Conservation (phyloP, 371 early-diverging fungal species). For the Rhizopus stolonifer region DNA sequence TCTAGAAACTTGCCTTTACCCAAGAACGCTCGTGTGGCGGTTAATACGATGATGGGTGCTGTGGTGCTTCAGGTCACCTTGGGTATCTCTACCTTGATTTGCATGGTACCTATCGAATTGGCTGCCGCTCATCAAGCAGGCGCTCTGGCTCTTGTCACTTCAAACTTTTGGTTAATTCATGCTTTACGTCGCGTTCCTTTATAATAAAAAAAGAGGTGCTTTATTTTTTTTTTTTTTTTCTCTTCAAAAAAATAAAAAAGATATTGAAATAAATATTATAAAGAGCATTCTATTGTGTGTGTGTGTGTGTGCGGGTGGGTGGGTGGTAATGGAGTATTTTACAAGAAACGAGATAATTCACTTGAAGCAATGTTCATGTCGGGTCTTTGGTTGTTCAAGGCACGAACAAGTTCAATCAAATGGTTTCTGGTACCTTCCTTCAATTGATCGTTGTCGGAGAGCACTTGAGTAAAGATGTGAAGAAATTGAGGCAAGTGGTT, state of each 20-base stretch:
- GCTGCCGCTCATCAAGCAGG: conserved; percentile 97
- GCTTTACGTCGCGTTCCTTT: conserved; percentile 65
- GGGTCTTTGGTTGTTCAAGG: conserved; percentile 47
- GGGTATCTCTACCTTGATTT: conserved; percentile 90
- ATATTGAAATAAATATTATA: not conserved
- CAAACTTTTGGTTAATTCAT: conserved; percentile 81
- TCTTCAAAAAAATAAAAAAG: too few relatives aligned
- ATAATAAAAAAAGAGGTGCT: conserved; percentile 10
- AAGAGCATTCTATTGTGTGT: not conserved
- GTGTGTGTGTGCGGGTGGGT: too few relatives aligned
- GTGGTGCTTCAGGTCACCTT: conserved; percentile 78
- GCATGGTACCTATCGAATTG: conserved; percentile 89
- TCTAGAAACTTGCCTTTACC: conserved; percentile 76
- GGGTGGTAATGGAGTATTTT: conserved; percentile 4
- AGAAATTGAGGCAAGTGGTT: conserved; percentile 34
- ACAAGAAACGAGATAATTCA: conserved; percentile 39
- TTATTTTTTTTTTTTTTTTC: not conserved
- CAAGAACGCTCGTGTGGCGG: conserved; percentile 61
- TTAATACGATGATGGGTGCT: conserved; percentile 74
- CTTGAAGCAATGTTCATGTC: conserved; percentile 34
- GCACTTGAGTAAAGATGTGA: conserved; percentile 48
- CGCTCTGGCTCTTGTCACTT: conserved; percentile 83
- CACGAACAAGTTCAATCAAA: conserved; percentile 58
- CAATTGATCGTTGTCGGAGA: conserved; percentile 55
- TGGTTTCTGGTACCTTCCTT: conserved; percentile 49